phyloP scores from a whole-genome alignment of 345 rosid genomes.

The Anastatica hierochuntica region DNA sequence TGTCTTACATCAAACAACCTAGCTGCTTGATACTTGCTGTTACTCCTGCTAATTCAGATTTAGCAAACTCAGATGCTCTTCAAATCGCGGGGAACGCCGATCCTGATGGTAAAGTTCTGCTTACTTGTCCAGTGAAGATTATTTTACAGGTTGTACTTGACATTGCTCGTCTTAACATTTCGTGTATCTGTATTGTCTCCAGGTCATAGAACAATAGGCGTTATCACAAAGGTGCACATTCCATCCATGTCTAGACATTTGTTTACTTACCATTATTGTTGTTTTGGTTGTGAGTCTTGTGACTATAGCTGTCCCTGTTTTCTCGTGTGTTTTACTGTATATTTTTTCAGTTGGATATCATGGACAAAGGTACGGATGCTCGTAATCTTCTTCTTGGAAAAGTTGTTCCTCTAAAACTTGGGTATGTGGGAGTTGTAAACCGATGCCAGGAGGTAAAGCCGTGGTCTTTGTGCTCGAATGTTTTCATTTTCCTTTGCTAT shows the following conservation, averaged over 20 bases:
- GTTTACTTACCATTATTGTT: slow-evolving; percentile 3
- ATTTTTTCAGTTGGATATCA: slow-evolving; percentile 56
- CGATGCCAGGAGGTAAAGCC: slow-evolving; percentile 53
- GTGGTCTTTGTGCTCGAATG: slow-evolving; percentile 1
- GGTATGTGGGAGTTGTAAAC: slow-evolving; percentile 66
- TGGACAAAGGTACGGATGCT: slow-evolving; percentile 64
- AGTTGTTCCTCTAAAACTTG: slow-evolving; percentile 52
- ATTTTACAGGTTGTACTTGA: not conserved
- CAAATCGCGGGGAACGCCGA: slow-evolving; percentile 55
- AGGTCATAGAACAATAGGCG: slow-evolving; percentile 67
- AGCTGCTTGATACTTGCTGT: slow-evolving; percentile 66
- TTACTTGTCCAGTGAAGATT: not conserved
- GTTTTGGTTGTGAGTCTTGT: slow-evolving; percentile 7
- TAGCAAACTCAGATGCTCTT: slow-evolving; percentile 70
- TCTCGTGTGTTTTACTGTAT: too few species aligned
- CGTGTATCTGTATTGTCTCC: slow-evolving; percentile 10
- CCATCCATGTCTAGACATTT: not conserved
- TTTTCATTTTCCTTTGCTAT: not conserved
- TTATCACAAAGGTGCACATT: slow-evolving; percentile 52
- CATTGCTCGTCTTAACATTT: not conserved
- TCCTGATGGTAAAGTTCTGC: slow-evolving; percentile 38
- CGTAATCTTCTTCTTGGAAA: slow-evolving; percentile 52
- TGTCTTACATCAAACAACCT: slow-evolving; percentile 33
- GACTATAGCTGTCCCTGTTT: too few species aligned
- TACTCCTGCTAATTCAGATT: slow-evolving; percentile 61